Evolutionary conservation across 345 rosid genomes (phyloP), one percentile per base, ranked within the genome.

Genomic region (Bruguiera gymnorhiza): DNA sequence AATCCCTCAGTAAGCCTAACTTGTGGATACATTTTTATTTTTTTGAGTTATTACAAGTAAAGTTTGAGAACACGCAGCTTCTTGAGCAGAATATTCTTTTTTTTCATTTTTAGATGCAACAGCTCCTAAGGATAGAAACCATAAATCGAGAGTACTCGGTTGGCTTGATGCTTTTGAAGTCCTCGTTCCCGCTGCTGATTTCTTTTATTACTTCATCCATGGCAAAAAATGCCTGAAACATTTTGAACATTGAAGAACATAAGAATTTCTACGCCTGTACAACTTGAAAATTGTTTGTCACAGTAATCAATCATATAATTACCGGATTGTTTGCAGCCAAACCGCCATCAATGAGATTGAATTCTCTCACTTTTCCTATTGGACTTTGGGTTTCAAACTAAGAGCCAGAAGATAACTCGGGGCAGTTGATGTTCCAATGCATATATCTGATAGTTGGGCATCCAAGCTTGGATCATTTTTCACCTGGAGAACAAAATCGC

Each of bases 271-370:
- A 15, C 0, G 16, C 15, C 16, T 10, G 48, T 23, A 55, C 5
- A 55, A 55, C 30, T 55, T 21, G 27, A 55, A 55, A 55, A 55
- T 6, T 8, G 11, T 55, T 21, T 5, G 30, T 55, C 50, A 43
- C 5, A 15, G 30, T 21, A 32, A 37, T 21, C n/a, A 36, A 18
- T 15, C 11, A 16, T 63, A 6, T 18, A 36, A 68, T 68, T 81
- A 51, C 83, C 69, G 87, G 95, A 70, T 89, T 87, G 64, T 89
- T 89, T 23, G 96, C 97, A 6, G 93, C 96, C 16, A 91, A 82
- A 50, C 97, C 93, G 0, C 93, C 93, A 27, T 91, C 97, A 13
- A 89, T 78, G 30, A 89, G 96, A 72, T 91, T 75, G 80, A 80
- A 91, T 30, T 72, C 79, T 68, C 65, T 81, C 8, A 73, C 69